A percentile compares a stretch with the other conserved stretches of the same genome.
Conservation (phyloP, 176 grass and related monocot species). For the Triticum urartu region DNA sequence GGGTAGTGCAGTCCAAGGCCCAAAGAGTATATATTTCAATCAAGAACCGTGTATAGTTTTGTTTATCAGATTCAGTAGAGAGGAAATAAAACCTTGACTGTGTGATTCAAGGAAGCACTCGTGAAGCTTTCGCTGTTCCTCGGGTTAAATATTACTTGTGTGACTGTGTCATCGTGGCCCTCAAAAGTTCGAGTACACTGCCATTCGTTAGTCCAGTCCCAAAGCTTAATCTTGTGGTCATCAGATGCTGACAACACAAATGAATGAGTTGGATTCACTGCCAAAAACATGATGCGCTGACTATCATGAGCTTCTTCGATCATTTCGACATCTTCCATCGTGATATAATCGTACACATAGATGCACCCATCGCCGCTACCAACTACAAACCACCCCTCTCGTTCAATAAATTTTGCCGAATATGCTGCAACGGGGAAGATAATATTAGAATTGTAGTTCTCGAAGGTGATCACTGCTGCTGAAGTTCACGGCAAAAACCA, state of each 20-base stretch:
- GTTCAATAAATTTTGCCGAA: background rate
- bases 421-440: background rate
- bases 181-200: slow-evolving; percentile 60
- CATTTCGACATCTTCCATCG: background rate
- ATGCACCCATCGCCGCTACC: background rate
- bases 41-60: background rate
- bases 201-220: slow-evolving; percentile 66
- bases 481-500: background rate
- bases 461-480: background rate
- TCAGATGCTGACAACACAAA: background rate
- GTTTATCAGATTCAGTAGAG: background rate
- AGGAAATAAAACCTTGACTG: background rate
- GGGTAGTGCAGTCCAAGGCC: background rate
- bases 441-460: background rate
- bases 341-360: background rate
- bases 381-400: background rate
- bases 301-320: background rate
- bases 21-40: background rate
- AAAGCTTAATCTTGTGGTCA: slow-evolving; percentile 64
- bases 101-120: slow-evolving; percentile 37
- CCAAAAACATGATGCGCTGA: background rate
- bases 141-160: slow-evolving; percentile 66
- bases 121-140: slow-evolving; percentile 48
- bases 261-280: background rate
- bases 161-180: slow-evolving; percentile 54